Evolutionary conservation across 345 rosid species (phyloP).

Genomic region (Populus simonii): DNA sequence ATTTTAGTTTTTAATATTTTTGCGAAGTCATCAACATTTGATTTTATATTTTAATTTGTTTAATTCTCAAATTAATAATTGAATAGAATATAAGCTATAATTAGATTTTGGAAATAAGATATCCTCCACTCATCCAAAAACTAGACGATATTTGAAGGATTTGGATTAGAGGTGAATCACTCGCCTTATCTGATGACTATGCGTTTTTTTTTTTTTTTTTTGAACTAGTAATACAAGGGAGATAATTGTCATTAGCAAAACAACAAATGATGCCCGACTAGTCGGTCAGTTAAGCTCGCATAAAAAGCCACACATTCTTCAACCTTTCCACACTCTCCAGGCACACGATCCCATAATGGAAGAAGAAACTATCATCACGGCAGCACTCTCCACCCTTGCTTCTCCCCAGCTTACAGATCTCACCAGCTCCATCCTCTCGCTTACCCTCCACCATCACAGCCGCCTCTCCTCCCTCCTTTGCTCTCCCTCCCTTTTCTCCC

Average conservation of each 20-base stretch:
- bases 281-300: background rate
- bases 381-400: constrained; percentile 60
- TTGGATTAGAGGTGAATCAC: background rate
- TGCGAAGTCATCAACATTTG: background rate
- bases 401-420: constrained; percentile 50
- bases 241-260: background rate
- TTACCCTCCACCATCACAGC: constrained; percentile 49
- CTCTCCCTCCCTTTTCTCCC: constrained; percentile 68
- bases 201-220: no score
- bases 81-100: background rate
- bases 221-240: background rate
- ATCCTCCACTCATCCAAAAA: background rate
- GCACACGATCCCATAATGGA: constrained; percentile 51
- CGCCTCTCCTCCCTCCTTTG: constrained; percentile 71
- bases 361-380: constrained; percentile 48
- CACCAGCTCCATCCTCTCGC: constrained; percentile 46
- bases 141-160: background rate
- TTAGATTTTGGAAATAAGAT: background rate
- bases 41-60: background rate
- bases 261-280: background rate
- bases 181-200: background rate
- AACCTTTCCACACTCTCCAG: constrained; percentile 16
- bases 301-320: constrained; percentile 20
- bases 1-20: background rate
- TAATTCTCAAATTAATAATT: background rate